Evolutionary conservation across 2,329 filamentous ascomycete species (phyloP).

Genomic region (Kalaharituber pfeilii): DNA sequence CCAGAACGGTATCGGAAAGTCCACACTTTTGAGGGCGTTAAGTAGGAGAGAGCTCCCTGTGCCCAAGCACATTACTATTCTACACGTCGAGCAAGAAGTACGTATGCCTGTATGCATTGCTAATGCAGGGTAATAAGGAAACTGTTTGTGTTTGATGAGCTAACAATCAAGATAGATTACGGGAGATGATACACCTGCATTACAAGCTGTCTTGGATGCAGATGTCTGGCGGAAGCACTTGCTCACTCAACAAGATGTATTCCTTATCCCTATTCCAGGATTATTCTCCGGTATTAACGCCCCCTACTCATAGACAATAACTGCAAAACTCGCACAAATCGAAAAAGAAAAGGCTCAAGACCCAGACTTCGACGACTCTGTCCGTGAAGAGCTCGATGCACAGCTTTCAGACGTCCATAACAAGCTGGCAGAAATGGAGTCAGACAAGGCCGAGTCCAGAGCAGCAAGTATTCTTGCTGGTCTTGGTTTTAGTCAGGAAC

Average conservation of each 20-base stretch:
- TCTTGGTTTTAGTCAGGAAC: conserved; percentile 85
- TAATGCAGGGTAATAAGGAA: conserved; percentile 1
- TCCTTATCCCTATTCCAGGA: conserved; percentile 32
- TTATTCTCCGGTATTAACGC: background rate
- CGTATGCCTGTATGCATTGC: conserved; percentile 14
- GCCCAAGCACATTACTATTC: conserved; percentile 93
- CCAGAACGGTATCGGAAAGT: conserved; percentile 98
- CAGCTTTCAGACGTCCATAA: conserved; percentile 79
- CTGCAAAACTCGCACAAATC: conserved; percentile 43
- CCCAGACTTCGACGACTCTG: conserved; percentile 22
- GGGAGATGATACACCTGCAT: conserved; percentile 83
- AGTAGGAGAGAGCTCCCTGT: conserved; percentile 87
- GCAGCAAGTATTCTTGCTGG: conserved; percentile 92
- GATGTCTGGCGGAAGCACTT: conserved; percentile 98
- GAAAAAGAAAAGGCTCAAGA: conserved; percentile 33
- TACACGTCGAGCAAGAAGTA: conserved; percentile 96
- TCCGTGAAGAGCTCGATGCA: conserved; percentile 73
- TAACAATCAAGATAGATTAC: conserved; percentile 43
- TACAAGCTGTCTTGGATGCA: conserved; percentile 90
- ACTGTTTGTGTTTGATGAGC: background rate
- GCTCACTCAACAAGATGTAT: conserved; percentile 56
- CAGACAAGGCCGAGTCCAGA: conserved; percentile 89
- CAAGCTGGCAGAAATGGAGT: conserved; percentile 96
- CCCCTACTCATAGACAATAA: conserved; percentile 8
- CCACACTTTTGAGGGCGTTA: conserved; percentile 79